Conservation (phyloP, 106 monocot species). For the Dendrobium nobile region DNA sequence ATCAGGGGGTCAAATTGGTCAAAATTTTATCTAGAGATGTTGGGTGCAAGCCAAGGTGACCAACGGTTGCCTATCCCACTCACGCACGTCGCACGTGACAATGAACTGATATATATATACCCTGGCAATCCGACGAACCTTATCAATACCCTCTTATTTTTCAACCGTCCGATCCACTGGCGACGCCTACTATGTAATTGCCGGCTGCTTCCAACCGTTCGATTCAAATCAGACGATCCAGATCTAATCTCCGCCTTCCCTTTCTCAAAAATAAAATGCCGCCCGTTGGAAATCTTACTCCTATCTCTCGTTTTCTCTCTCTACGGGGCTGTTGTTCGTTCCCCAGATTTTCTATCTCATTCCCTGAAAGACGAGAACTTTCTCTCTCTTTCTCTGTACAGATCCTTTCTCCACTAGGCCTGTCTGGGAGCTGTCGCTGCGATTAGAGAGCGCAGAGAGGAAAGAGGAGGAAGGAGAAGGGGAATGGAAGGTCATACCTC, state of each 20-base stretch:
- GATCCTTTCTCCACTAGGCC: background rate
- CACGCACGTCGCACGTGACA: background rate
- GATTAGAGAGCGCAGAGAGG: conserved; percentile 9
- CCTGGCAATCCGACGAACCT: background rate
- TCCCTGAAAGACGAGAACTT: background rate
- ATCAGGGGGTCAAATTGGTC: too few relatives aligned
- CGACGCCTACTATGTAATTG: background rate
- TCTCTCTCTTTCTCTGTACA: conserved; percentile 1
- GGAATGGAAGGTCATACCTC: conserved; percentile 6
- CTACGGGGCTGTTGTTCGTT: background rate
- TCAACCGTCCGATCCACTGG: background rate
- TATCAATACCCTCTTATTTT: background rate
- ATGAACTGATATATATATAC: background rate
- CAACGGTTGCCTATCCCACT: background rate
- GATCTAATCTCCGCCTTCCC: background rate
- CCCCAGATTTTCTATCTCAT: background rate
- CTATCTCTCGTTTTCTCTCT: background rate
- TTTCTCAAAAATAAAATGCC: background rate
- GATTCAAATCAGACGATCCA: background rate
- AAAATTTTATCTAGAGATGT: too few relatives aligned
- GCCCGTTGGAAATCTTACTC: conserved; percentile 1
- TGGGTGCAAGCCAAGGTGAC: background rate
- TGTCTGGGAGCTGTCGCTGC: background rate
- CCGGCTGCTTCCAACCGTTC: background rate
- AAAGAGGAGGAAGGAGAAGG: conserved; percentile 9